Evolutionary conservation across 2,329 filamentous ascomycete species (phyloP).

Genomic region (Talaromyces sp.): DNA sequence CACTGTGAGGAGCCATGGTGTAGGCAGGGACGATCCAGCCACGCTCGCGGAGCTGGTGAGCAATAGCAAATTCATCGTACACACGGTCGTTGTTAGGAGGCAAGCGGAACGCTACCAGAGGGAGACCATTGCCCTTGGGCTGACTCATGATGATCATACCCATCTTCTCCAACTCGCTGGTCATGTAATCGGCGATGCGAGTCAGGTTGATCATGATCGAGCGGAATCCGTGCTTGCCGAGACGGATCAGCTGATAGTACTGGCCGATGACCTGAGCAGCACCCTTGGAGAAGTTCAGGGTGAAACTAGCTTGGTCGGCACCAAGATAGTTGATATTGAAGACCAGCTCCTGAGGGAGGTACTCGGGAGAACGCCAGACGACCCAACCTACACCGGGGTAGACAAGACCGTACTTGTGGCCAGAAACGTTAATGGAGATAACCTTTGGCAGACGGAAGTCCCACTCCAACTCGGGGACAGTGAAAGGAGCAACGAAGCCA

Average conservation of each 20-base stretch:
- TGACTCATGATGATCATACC: slow-evolving; percentile 90
- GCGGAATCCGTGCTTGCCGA: slow-evolving; percentile 89
- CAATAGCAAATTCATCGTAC: slow-evolving; percentile 76
- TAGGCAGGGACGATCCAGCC: slow-evolving; percentile 96
- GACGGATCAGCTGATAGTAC: slow-evolving; percentile 95
- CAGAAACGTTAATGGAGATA: slow-evolving; percentile 90
- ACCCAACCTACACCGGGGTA: slow-evolving; percentile 96
- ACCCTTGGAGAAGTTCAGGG: slow-evolving; percentile 95
- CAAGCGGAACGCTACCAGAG: slow-evolving; percentile 87
- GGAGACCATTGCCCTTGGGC: slow-evolving; percentile 74
- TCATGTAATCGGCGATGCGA: slow-evolving; percentile 83
- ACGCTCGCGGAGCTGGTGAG: slow-evolving; percentile 81
- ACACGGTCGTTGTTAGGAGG: slow-evolving; percentile 57
- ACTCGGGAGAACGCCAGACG: slow-evolving; percentile 82
- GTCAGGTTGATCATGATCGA: slow-evolving; percentile 95
- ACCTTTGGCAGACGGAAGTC: slow-evolving; percentile 90
- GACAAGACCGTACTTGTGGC: slow-evolving; percentile 80
- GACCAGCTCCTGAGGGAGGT: slow-evolving; percentile 84
- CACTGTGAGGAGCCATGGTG: slow-evolving; percentile 90
- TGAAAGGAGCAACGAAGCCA: slow-evolving; percentile 91
- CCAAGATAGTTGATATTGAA: slow-evolving; percentile 99
- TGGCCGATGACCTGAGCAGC: slow-evolving; percentile 94
- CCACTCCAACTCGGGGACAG: slow-evolving; percentile 81
- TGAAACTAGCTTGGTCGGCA: slow-evolving; percentile 92
- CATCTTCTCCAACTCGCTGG: slow-evolving; percentile 69